phyloP scores from a whole-genome alignment of 2,329 filamentous ascomycete species.

The Pseudogymnoascus sp. region DNA sequence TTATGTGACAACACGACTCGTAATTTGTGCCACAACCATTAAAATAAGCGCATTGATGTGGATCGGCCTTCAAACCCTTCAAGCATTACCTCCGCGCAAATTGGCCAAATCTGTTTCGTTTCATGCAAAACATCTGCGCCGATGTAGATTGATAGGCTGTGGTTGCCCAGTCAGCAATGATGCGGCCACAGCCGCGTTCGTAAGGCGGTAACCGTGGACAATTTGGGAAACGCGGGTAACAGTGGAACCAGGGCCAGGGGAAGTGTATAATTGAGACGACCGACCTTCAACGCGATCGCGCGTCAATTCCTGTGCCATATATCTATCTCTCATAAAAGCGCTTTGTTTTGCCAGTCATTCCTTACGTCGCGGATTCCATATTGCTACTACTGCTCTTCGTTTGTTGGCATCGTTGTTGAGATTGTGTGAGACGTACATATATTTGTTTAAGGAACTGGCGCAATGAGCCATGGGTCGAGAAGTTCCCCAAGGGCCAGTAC shows the following conservation, averaged over 20 bases:
- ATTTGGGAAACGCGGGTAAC: constrained; percentile 7
- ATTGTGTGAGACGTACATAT: constrained; percentile 6
- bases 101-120: constrained; percentile 3
- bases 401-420: constrained; percentile 4
- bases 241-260: constrained; percentile 7
- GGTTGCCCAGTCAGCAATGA: constrained; percentile 6
- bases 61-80: constrained; percentile 1
- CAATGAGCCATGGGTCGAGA: constrained; percentile 7
- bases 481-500: constrained; percentile 1
- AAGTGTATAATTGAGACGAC: constrained; percentile 4
- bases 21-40: background rate
- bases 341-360: background rate
- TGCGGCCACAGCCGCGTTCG: background rate
- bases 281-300: background rate
- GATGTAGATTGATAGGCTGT: constrained; percentile 1
- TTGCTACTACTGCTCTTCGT: background rate
- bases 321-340: background rate
- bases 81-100: background rate
- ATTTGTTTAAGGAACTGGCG: background rate
- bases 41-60: constrained; percentile 5
- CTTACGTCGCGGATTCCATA: background rate
- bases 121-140: constrained; percentile 4
- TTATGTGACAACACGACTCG: constrained; percentile 4
- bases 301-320: background rate
- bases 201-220: constrained; percentile 5